These are phyloP conservation scores for Penicillium olsonii DNA, from an alignment of 2,329 filamentous ascomycete species.

Conservation along the genomic window DNA sequence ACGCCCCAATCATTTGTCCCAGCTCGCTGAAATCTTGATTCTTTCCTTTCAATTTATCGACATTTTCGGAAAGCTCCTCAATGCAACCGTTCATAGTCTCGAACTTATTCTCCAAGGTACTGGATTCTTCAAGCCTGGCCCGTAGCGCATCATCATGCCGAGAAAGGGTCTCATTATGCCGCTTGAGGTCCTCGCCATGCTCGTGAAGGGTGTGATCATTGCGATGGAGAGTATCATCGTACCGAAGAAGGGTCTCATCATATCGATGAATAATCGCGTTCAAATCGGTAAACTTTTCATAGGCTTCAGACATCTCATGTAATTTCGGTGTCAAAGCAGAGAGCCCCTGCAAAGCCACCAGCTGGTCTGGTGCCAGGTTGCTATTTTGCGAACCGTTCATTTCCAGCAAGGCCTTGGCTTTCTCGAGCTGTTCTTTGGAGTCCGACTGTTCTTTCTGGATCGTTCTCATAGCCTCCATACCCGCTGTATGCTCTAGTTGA, in stretches of 20 bases:
- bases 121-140: neutral
- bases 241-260: too few species aligned
- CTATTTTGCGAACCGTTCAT: neutral
- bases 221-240: too few species aligned
- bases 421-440: too few species aligned
- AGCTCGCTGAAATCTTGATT: conserved; percentile 9
- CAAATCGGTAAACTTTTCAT: too few species aligned
- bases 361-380: neutral
- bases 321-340: neutral
- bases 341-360: neutral
- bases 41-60: neutral
- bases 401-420: too few species aligned
- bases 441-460: neutral
- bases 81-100: neutral
- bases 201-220: too few species aligned
- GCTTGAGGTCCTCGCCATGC: too few species aligned
- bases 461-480: too few species aligned
- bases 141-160: neutral
- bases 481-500: too few species aligned
- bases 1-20: neutral
- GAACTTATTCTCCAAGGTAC: neutral
- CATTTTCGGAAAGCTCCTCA: neutral
- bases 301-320: neutral
- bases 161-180: neutral
- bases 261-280: too few species aligned